phyloP scores from a whole-genome alignment of 2,329 filamentous ascomycete species.

The Teratosphaeria epicoccoides region DNA sequence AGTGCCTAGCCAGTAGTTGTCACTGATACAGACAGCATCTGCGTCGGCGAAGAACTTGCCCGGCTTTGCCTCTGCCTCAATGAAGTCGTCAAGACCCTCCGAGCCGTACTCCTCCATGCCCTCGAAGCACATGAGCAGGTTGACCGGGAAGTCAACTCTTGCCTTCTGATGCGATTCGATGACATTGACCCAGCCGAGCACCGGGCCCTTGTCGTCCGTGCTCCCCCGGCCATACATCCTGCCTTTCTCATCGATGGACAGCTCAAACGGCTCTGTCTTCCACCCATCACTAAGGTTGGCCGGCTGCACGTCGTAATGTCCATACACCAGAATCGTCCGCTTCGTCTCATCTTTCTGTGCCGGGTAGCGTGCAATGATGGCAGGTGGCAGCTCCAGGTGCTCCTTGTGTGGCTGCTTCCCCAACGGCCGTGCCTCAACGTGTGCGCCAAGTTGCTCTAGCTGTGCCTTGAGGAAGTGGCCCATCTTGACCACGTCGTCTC shows the following conservation, averaged over 20 bases:
- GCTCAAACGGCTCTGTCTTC: slow-evolving; percentile 86
- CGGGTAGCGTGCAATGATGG: slow-evolving; percentile 75
- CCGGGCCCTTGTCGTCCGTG: slow-evolving; percentile 96
- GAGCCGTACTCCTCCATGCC: slow-evolving; percentile 99
- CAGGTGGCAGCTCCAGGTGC: slow-evolving; percentile 81
- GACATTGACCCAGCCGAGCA: slow-evolving; percentile 93
- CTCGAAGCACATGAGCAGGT: slow-evolving; percentile 98
- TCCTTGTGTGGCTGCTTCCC: slow-evolving; percentile 90
- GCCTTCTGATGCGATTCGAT: slow-evolving; percentile 97
- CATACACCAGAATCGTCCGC: slow-evolving; percentile 91
- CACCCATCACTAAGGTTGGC: slow-evolving; percentile 89
- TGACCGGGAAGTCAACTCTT: slow-evolving; percentile 88
- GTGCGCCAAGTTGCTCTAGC: slow-evolving; percentile 71
- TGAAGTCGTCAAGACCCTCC: slow-evolving; percentile 90
- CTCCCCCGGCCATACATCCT: slow-evolving; percentile 94
- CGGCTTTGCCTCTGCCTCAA: slow-evolving; percentile 71
- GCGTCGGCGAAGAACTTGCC: slow-evolving; percentile 82
- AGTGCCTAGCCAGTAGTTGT: slow-evolving; percentile 99
- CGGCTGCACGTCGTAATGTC: slow-evolving; percentile 97
- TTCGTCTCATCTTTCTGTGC: slow-evolving; percentile 77
- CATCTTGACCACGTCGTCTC: slow-evolving; percentile 92
- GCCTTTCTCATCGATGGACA: slow-evolving; percentile 78
- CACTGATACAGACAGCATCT: slow-evolving; percentile 94
- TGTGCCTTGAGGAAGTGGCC: slow-evolving; percentile 79
- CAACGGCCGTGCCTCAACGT: slow-evolving; percentile 74